A percentile compares a stretch with the other conserved stretches of the same genome.
Conservation (phyloP, 371 early-diverging fungal species). For the Capniomyces stellatus region DNA sequence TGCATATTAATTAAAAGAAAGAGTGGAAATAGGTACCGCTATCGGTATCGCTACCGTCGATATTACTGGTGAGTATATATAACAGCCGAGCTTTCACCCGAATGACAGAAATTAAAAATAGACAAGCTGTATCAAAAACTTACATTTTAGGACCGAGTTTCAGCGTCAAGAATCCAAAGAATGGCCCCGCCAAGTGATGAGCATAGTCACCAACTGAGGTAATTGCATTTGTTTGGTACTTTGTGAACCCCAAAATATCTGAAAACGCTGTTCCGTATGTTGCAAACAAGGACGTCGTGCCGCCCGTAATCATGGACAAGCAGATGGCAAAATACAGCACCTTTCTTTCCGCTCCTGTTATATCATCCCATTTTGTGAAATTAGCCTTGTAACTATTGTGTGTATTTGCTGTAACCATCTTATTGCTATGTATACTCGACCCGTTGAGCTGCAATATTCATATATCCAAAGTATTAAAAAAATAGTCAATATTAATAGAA, state of each 20-base stretch:
- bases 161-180: conserved; percentile 29
- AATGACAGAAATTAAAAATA: too few species aligned
- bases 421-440: too few species aligned
- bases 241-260: conserved; percentile 23
- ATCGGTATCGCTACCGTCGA: too few species aligned
- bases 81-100: too few species aligned
- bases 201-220: conserved; percentile 35
- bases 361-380: neutral
- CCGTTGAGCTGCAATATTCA: too few species aligned
- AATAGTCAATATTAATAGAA: too few species aligned
- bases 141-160: conserved; percentile 24
- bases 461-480: too few species aligned
- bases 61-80: too few species aligned
- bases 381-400: too few species aligned
- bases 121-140: too few species aligned
- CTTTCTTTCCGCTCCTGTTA: neutral
- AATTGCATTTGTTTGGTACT: conserved; percentile 28
- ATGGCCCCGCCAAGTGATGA: conserved; percentile 30
- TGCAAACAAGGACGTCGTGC: conserved; percentile 34
- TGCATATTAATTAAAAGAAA: neutral
- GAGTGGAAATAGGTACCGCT: neutral
- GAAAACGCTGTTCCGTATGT: conserved; percentile 29
- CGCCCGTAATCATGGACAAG: conserved; percentile 27
- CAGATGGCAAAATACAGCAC: conserved; percentile 17
- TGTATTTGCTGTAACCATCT: too few species aligned